A percentile compares a stretch with the other conserved stretches of the same genome.
These are phyloP conservation scores for Stemphylium beticola DNA, from an alignment of 2,329 filamentous ascomycete species.

Conservation along the genomic window DNA sequence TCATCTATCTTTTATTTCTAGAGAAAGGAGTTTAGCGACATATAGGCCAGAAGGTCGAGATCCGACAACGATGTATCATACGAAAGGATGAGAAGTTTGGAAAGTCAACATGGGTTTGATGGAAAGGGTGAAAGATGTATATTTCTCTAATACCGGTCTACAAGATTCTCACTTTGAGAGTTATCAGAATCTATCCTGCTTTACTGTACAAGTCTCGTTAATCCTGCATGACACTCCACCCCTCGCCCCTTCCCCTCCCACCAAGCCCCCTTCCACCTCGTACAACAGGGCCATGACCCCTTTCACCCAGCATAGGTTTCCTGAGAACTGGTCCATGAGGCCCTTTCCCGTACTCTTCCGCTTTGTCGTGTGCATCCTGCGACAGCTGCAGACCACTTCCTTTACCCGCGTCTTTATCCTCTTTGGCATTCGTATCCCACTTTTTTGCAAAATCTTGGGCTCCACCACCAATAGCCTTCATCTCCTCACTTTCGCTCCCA, in stretches of 20 bases:
- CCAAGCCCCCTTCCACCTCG: slow-evolving; percentile 9
- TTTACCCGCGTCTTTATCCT: not conserved
- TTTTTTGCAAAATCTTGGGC: slow-evolving; percentile 43
- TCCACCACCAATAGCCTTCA: slow-evolving; percentile 40
- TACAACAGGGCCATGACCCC: slow-evolving; percentile 39
- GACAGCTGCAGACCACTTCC: not conserved
- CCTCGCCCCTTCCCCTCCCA: slow-evolving; percentile 17
- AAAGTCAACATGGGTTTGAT: too few species aligned
- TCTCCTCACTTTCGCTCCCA: slow-evolving; percentile 32
- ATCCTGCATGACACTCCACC: not conserved
- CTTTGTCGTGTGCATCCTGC: slow-evolving; percentile 5
- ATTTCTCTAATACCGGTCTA: too few species aligned
- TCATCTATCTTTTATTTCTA: too few species aligned
- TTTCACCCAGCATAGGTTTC: slow-evolving; percentile 31
- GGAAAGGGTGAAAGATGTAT: too few species aligned
- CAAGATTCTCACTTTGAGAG: too few species aligned
- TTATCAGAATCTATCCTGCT: too few species aligned
- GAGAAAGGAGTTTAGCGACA: too few species aligned
- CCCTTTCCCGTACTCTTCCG: slow-evolving; percentile 6
- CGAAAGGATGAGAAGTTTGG: too few species aligned
- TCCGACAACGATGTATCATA: too few species aligned
- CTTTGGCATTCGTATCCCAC: slow-evolving; percentile 14
- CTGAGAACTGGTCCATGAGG: slow-evolving; percentile 24
- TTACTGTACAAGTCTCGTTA: too few species aligned
- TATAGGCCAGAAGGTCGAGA: too few species aligned